A percentile compares a stretch with the other conserved stretches of the same genome.
These are phyloP conservation scores for Oropetium thomaeum DNA, from an alignment of 176 grass and related monocot genomes.

Conservation along the genomic window DNA sequence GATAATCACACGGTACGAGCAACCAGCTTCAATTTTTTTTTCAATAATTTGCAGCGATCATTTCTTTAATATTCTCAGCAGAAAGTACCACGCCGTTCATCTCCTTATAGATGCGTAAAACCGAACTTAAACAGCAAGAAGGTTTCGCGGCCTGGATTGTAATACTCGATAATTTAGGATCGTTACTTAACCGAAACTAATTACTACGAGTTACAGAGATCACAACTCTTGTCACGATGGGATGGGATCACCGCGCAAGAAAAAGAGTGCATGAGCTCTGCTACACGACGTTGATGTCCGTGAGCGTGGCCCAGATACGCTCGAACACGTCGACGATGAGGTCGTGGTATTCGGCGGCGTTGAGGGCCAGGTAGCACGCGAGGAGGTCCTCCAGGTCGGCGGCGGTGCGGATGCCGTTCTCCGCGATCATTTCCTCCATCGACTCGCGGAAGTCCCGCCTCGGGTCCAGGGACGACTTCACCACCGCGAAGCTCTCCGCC, in stretches of 20 bases:
- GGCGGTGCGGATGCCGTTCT: constrained; percentile 63
- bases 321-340: constrained; percentile 89
- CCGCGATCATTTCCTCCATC: constrained; percentile 92
- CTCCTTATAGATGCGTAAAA: too few species aligned
- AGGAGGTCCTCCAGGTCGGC: constrained; percentile 92
- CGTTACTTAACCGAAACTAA: constrained; percentile 31
- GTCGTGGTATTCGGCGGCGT: constrained; percentile 80
- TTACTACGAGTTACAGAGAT: background rate
- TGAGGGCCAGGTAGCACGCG: constrained; percentile 87
- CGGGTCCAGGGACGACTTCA: constrained; percentile 69
- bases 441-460: constrained; percentile 85
- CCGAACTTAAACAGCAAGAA: background rate
- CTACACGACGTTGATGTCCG: constrained; percentile 53
- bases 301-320: constrained; percentile 67
- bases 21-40: too few species aligned
- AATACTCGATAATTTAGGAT: constrained; percentile 37
- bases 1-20: too few species aligned
- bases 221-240: constrained; percentile 11
- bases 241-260: constrained; percentile 7
- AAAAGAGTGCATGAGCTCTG: background rate
- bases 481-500: constrained; percentile 69
- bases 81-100: background rate
- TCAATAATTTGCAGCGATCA: too few species aligned
- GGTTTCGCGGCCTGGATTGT: constrained; percentile 21
- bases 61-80: background rate